These are phyloP conservation scores for Nicotiana sylvestris DNA, from an alignment of 257 asterid genomes.

Conservation along the genomic window DNA sequence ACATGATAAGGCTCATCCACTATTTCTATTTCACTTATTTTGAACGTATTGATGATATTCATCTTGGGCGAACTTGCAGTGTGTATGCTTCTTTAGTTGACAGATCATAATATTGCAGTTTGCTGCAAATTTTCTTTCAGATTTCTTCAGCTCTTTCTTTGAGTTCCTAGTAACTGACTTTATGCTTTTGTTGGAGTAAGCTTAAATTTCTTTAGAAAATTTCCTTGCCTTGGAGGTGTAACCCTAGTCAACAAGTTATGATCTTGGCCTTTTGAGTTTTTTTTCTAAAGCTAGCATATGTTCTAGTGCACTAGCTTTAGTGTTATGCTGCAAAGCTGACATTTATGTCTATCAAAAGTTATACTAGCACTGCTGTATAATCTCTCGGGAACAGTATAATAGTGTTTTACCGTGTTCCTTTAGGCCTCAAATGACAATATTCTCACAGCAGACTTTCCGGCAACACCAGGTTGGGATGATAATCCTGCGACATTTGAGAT, in stretches of 20 bases:
- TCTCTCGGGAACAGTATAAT: slow-evolving; percentile 16
- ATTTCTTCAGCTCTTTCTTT: neutral
- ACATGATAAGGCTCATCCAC: neutral
- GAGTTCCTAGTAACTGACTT: neutral
- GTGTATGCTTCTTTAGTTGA: neutral
- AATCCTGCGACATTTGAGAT: slow-evolving; percentile 75
- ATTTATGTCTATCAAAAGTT: neutral
- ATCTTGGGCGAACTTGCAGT: neutral
- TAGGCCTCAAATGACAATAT: slow-evolving; percentile 67
- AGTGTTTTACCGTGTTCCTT: slow-evolving; percentile 27
- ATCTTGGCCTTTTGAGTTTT: neutral
- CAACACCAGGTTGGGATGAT: slow-evolving; percentile 79
- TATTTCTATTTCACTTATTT: neutral
- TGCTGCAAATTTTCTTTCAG: neutral
- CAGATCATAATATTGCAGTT: neutral
- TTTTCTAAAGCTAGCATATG: too few relatives aligned
- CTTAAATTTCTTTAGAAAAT: neutral
- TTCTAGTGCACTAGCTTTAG: neutral
- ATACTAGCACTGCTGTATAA: neutral
- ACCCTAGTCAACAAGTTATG: neutral
- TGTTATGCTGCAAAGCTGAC: neutral
- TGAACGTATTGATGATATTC: neutral
- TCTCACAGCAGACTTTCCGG: slow-evolving; percentile 78
- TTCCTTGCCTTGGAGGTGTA: neutral
- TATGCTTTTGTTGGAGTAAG: neutral